Conservation (phyloP, 192 early-diverging fungal genomes). For the Linnemannia zychae region DNA sequence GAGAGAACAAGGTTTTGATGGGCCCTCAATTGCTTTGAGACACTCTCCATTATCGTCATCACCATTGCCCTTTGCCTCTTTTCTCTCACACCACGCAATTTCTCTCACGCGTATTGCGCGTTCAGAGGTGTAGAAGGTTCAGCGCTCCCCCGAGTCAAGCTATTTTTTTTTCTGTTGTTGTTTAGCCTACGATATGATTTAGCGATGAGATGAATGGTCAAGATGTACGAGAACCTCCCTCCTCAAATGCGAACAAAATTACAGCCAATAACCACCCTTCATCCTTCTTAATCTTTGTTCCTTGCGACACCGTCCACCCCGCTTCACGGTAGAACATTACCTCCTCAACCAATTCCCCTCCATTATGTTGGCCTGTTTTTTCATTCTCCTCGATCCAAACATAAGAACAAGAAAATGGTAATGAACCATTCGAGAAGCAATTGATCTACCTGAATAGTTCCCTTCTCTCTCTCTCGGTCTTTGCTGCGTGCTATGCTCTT, state of each 20-base stretch:
- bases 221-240: neutral
- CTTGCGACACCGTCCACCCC: neutral
- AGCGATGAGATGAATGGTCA: neutral
- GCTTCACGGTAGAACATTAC: neutral
- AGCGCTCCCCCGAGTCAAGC: constrained; percentile 5
- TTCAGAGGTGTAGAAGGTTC: neutral
- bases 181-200: neutral
- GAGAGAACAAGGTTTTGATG: neutral
- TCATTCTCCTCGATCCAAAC: neutral
- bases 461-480: too few species aligned
- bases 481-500: too few species aligned
- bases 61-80: too few species aligned
- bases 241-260: neutral
- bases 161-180: neutral
- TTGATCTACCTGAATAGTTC: too few species aligned
- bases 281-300: too few species aligned
- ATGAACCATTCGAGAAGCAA: too few species aligned
- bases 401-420: too few species aligned
- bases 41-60: neutral
- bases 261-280: too few species aligned
- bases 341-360: neutral
- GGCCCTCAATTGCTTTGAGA: neutral
- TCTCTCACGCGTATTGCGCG: neutral
- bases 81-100: too few species aligned
- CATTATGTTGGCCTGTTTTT: neutral